A percentile compares a stretch with the other conserved stretches of the same genome.
Conservation (phyloP, 208 protist genomes). For the Acanthamoeba sp. region DNA sequence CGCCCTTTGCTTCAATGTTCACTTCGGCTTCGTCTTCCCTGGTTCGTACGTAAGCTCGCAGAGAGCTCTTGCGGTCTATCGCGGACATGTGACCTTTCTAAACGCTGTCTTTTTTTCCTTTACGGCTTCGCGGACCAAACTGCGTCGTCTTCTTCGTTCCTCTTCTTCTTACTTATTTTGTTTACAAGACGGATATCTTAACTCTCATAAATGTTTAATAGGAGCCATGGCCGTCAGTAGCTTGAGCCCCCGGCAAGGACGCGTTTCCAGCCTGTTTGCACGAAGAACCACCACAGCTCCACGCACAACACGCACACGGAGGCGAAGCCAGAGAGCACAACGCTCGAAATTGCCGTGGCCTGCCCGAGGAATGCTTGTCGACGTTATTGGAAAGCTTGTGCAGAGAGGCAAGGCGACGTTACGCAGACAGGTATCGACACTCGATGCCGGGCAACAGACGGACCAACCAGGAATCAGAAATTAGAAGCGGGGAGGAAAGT, state of each 20-base stretch:
- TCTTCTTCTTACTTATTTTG: not conserved
- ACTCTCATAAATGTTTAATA: not conserved
- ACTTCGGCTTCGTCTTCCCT: not conserved
- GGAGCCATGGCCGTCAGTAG: too few species aligned
- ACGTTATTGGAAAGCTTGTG: too few species aligned
- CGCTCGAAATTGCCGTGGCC: not conserved
- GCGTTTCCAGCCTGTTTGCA: conserved; percentile 1
- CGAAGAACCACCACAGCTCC: not conserved
- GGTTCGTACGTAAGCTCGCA: not conserved
- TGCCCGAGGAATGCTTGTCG: not conserved
- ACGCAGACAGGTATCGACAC: too few species aligned
- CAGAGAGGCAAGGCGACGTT: too few species aligned
- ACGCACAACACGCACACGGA: not conserved
- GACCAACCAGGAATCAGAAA: not conserved
- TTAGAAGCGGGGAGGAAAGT: not conserved
- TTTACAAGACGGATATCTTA: not conserved
- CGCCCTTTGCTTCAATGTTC: not conserved
- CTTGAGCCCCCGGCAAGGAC: not conserved
- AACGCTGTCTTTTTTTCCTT: too few species aligned
- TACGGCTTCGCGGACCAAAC: too few species aligned
- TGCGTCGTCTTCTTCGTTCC: not conserved
- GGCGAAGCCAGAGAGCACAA: not conserved
- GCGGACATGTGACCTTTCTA: too few species aligned
- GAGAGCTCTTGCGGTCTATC: not conserved
- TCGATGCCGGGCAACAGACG: too few species aligned